phyloP scores from a whole-genome alignment of 495 filamentous ascomycete genomes.

The Aspergillus bertholletiae region DNA sequence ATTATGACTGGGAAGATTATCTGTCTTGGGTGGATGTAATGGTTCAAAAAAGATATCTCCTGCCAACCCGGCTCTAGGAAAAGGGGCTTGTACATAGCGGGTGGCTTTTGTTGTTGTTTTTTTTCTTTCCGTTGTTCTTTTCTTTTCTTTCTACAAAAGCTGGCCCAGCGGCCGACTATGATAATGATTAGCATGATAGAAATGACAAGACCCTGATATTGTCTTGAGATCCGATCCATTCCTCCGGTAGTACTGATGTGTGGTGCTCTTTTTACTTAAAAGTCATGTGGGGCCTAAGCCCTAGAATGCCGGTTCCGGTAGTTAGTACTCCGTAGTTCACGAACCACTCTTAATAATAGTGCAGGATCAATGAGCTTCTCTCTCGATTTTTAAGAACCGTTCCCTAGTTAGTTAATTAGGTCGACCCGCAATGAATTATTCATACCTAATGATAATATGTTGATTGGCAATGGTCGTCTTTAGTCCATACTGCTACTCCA shows the following conservation, averaged over 20 bases:
- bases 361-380: too few species aligned
- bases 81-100: conserved; percentile 18
- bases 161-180: conserved; percentile 4
- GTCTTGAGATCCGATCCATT: not conserved
- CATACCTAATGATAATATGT: too few species aligned
- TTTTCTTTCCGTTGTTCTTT: not conserved
- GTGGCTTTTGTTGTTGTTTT: not conserved
- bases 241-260: not conserved
- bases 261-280: not conserved
- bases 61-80: conserved; percentile 9
- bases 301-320: not conserved
- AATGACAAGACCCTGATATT: not conserved
- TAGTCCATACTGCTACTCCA: too few species aligned
- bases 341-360: too few species aligned
- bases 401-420: too few species aligned
- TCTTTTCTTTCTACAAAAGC: not conserved
- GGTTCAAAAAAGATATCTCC: conserved; percentile 7
- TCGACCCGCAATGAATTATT: too few species aligned
- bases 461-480: too few species aligned
- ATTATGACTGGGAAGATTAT: conserved; percentile 7
- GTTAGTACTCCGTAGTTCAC: not conserved
- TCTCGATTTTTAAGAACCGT: too few species aligned
- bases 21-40: conserved; percentile 6
- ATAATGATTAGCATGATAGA: conserved; percentile 20
- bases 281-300: not conserved